A percentile compares a stretch with the other conserved stretches of the same genome.
Evolutionary conservation across 208 protist genomes (phyloP).

Genomic region (Acanthamoeba divionensis): DNA sequence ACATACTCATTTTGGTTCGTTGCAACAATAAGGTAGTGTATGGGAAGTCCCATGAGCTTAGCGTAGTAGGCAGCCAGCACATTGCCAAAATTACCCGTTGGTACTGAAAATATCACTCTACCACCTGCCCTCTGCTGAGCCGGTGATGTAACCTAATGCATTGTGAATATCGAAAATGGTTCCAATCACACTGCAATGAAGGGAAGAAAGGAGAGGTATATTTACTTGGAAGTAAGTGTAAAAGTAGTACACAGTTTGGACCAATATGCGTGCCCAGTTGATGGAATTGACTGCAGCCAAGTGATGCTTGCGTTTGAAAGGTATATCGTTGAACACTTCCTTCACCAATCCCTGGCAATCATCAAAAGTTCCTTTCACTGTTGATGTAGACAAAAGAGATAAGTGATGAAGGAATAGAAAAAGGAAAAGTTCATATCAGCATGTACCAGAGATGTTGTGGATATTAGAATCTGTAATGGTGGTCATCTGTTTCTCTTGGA

Average conservation of each 20-base stretch:
- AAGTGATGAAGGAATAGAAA: background rate
- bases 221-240: slow-evolving; percentile 88
- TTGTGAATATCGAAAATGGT: background rate
- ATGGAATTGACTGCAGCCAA: slow-evolving; percentile 95
- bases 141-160: background rate
- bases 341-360: slow-evolving; percentile 91
- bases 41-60: slow-evolving; percentile 84
- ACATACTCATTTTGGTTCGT: slow-evolving; percentile 95
- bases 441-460: slow-evolving; percentile 71
- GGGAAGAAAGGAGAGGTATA: background rate
- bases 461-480: slow-evolving; percentile 80
- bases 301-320: slow-evolving; percentile 80
- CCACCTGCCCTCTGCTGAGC: background rate
- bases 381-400: background rate
- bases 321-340: slow-evolving; percentile 84
- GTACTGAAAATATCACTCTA: slow-evolving; percentile 74
- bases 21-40: slow-evolving; percentile 88
- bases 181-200: too few relatives aligned
- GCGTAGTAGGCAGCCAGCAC: slow-evolving; percentile 92
- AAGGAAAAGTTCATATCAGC: slow-evolving; percentile 28
- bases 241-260: slow-evolving; percentile 96
- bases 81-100: slow-evolving; percentile 96
- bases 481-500: slow-evolving; percentile 79
- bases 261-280: slow-evolving; percentile 95
- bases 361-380: slow-evolving; percentile 77